A percentile compares a stretch with the other conserved stretches of the same genome.
Conservation (phyloP, 495 filamentous ascomycete genomes). For the Cercophora scortea region DNA sequence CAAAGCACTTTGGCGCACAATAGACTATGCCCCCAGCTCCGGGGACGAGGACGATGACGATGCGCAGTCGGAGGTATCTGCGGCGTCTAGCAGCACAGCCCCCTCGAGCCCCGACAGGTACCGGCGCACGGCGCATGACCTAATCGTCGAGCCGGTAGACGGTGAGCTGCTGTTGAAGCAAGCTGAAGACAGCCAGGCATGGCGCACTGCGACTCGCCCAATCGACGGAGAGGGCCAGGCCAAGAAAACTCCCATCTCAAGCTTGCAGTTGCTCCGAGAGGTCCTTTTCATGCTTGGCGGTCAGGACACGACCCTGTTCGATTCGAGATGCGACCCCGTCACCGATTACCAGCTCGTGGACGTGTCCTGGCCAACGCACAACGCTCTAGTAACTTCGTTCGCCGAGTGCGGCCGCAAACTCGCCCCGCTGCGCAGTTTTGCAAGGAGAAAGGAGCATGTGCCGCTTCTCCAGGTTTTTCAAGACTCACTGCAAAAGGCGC, state of each 20-base stretch:
- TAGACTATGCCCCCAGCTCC: constrained; percentile 68
- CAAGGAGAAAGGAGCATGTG: constrained; percentile 22
- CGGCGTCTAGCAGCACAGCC: constrained; percentile 20
- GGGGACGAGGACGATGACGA: constrained; percentile 46
- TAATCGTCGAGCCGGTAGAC: constrained; percentile 20
- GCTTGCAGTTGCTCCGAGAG: constrained; percentile 70
- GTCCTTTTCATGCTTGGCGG: constrained; percentile 78
- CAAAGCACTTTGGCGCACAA: constrained; percentile 67
- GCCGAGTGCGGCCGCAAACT: constrained; percentile 32
- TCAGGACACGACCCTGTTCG: constrained; percentile 66
- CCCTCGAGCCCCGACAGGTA: constrained; percentile 31
- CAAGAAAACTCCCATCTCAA: constrained; percentile 49
- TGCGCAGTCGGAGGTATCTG: constrained; percentile 22
- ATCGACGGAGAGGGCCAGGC: constrained; percentile 24
- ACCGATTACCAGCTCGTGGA: constrained; percentile 27
- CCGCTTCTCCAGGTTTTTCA: constrained; percentile 46
- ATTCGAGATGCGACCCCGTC: constrained; percentile 27
- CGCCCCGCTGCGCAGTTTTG: constrained; percentile 26
- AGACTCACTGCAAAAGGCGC: constrained; percentile 30
- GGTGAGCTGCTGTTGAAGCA: constrained; percentile 38
- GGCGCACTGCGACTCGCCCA: constrained; percentile 36
- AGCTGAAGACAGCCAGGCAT: constrained; percentile 56
- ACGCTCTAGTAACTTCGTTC: constrained; percentile 30
- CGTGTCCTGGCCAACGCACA: constrained; percentile 34
- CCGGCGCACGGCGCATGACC: constrained; percentile 28